Conservation (phyloP, 495 filamentous ascomycete species). For the Hapsidospora chrysogenum region DNA sequence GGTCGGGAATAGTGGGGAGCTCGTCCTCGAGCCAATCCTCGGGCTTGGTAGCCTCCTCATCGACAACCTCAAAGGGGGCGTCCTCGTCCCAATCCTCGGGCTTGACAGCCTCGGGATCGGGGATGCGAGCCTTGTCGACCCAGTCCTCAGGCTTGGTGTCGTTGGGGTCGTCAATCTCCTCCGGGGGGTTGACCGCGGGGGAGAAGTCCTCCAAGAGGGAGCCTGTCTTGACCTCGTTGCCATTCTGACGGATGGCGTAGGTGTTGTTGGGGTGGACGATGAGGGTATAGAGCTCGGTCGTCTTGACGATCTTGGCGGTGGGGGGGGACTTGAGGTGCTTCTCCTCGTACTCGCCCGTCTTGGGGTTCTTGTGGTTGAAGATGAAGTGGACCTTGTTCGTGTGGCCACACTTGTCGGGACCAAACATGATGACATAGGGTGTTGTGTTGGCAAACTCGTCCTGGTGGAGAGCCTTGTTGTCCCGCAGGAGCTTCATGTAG, state of each 20-base stretch:
- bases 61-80: constrained; percentile 85
- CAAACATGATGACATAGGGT: constrained; percentile 99
- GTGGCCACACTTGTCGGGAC: constrained; percentile 96
- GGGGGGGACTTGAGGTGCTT: constrained; percentile 88
- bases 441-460: constrained; percentile 97
- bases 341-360: constrained; percentile 99
- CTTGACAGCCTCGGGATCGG: constrained; percentile 89
- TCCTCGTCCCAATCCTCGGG: constrained; percentile 99
- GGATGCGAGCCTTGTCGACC: constrained; percentile 82
- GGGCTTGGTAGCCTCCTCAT: constrained; percentile 81
- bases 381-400: constrained; percentile 99
- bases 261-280: constrained; percentile 93
- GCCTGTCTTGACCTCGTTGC: constrained; percentile 68
- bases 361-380: constrained; percentile 99
- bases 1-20: constrained; percentile 72
- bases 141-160: constrained; percentile 91
- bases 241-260: constrained; percentile 80
- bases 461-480: constrained; percentile 89
- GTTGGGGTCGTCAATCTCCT: constrained; percentile 93
- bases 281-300: constrained; percentile 85
- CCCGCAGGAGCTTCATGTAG: constrained; percentile 97
- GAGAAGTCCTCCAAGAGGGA: constrained; percentile 89
- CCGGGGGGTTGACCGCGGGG: constrained; percentile 81
- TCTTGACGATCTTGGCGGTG: constrained; percentile 73
- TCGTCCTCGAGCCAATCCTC: constrained; percentile 96